Conservation (phyloP, 371 early-diverging fungal species). For the Conidiobolus coronatus region DNA sequence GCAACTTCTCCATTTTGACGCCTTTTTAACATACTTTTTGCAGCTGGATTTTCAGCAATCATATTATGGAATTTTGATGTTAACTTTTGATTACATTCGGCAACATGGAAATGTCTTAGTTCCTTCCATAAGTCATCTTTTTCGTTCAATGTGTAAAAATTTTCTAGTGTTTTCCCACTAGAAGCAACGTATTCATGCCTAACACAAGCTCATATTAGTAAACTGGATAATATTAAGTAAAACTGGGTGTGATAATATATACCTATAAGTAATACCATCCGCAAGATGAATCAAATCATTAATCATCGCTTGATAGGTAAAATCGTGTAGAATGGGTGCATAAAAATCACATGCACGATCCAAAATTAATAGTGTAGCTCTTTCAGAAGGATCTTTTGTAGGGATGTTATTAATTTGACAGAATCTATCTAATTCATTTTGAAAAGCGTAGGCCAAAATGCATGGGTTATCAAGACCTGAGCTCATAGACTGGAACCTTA, state of each 20-base stretch:
- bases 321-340: constrained; percentile 77
- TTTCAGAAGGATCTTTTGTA: constrained; percentile 27
- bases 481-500: constrained; percentile 60
- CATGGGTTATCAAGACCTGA: constrained; percentile 14
- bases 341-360: constrained; percentile 76
- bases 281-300: constrained; percentile 64
- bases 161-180: constrained; percentile 16
- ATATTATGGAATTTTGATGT: constrained; percentile 61
- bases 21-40: constrained; percentile 10
- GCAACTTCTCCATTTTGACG: constrained; percentile 16
- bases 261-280: constrained; percentile 40
- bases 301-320: constrained; percentile 85
- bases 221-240: background rate
- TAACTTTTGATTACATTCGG: constrained; percentile 64
- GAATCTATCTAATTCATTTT: constrained; percentile 30
- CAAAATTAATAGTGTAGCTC: constrained; percentile 54
- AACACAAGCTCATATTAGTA: too few species aligned
- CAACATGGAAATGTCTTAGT: constrained; percentile 83
- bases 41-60: constrained; percentile 25
- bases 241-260: constrained; percentile 15
- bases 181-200: too few species aligned
- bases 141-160: constrained; percentile 38
- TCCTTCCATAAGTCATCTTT: constrained; percentile 49
- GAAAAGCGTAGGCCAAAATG: constrained; percentile 24
- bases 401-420: constrained; percentile 18